phyloP scores from a whole-genome alignment of 2,329 filamentous ascomycete genomes.

The Xylaria sp. region DNA sequence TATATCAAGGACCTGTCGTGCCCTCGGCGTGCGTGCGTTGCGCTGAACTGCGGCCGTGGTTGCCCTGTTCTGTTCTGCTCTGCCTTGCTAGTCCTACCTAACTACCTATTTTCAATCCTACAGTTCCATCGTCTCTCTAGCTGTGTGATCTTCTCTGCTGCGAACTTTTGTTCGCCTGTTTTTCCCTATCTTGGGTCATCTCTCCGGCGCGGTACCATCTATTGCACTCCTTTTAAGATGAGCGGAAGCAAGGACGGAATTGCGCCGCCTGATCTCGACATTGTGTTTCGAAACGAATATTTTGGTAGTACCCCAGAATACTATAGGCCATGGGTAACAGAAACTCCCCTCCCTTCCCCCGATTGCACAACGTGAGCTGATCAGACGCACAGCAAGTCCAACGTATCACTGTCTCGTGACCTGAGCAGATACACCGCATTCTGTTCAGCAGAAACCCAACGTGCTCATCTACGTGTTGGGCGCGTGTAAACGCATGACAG shows the following conservation, averaged over 20 bases:
- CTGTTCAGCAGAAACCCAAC: conserved; percentile 7
- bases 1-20: conserved; percentile 27
- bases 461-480: not conserved
- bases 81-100: conserved; percentile 25
- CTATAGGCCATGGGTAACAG: not conserved
- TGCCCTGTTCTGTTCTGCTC: conserved; percentile 16
- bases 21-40: not conserved
- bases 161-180: conserved; percentile 17
- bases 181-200: conserved; percentile 16
- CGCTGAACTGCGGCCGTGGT: conserved; percentile 8
- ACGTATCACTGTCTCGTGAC: conserved; percentile 12
- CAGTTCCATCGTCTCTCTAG: conserved; percentile 10
- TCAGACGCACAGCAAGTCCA: conserved; percentile 8
- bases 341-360: not conserved
- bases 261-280: not conserved
- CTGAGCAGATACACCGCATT: not conserved
- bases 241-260: not conserved
- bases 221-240: not conserved
- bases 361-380: conserved; percentile 22
- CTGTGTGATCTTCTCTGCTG: not conserved
- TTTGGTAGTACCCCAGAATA: conserved; percentile 1
- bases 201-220: not conserved
- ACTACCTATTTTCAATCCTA: conserved; percentile 3
- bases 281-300: not conserved
- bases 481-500: conserved; percentile 6